Evolutionary conservation across 164 flowering plant genomes (phyloP).

Genomic region (Amborella trichopoda): DNA sequence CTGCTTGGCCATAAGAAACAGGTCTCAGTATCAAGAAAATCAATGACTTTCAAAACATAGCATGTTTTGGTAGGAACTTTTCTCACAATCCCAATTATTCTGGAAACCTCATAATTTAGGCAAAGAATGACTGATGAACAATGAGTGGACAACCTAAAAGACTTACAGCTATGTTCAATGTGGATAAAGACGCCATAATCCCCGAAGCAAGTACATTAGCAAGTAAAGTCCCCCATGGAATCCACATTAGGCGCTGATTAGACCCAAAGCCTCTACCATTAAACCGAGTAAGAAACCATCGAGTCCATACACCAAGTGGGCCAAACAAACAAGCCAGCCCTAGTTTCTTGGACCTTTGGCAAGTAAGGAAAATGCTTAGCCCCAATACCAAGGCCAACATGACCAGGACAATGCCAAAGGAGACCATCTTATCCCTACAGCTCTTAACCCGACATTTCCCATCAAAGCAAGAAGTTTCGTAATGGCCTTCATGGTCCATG

Average conservation of each 20-base stretch:
- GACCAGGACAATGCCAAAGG: conserved; percentile 14
- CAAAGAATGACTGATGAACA: too few relatives aligned
- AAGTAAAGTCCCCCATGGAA: conserved; percentile 78
- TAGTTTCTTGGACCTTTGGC: conserved; percentile 33
- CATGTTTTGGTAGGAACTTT: too few relatives aligned
- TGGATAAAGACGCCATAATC: conserved; percentile 72
- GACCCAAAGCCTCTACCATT: conserved; percentile 79
- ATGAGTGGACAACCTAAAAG: too few relatives aligned
- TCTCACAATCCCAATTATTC: too few relatives aligned
- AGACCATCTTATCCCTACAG: conserved; percentile 15
- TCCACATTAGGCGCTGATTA: conserved; percentile 44
- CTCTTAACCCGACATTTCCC: conserved; percentile 21
- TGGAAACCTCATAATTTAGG: too few relatives aligned
- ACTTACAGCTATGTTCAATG: conserved; percentile 52
- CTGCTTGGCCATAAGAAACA: too few relatives aligned
- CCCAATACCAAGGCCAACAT: conserved; percentile 26
- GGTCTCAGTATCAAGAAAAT: too few relatives aligned
- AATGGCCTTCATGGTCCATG: conserved; percentile 11
- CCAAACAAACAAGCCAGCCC: conserved; percentile 84
- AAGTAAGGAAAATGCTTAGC: conserved; percentile 25
- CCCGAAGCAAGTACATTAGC: conserved; percentile 80
- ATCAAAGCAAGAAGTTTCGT: not conserved
- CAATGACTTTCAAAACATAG: too few relatives aligned
- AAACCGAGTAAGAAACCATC: conserved; percentile 76
- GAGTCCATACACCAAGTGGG: conserved; percentile 79